Percentiles rank a stretch among this genome's conserved stretches.
phyloP scores from a whole-genome alignment of 495 filamentous ascomycete species.

The Entonaema liquescens region DNA sequence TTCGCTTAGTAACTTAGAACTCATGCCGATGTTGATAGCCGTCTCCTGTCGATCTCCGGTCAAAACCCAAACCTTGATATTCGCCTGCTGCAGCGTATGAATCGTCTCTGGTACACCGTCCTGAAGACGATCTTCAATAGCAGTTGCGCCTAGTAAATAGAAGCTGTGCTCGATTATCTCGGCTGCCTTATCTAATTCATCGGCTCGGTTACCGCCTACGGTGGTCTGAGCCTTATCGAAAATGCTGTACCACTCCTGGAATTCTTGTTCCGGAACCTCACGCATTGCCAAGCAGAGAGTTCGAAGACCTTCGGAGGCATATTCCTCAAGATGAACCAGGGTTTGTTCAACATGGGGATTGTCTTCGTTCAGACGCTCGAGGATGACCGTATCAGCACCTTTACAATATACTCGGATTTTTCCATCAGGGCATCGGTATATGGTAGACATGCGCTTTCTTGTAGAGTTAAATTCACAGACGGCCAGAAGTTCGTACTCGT shows the following conservation, averaged over 20 bases:
- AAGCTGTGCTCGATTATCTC: slow-evolving; percentile 95
- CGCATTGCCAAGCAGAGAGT: slow-evolving; percentile 96
- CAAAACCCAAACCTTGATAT: slow-evolving; percentile 98
- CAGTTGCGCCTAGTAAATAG: slow-evolving; percentile 90
- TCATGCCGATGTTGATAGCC: slow-evolving; percentile 99
- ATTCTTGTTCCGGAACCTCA: slow-evolving; percentile 91
- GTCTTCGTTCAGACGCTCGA: slow-evolving; percentile 78
- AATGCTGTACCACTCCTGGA: slow-evolving; percentile 84
- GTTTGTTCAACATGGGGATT: slow-evolving; percentile 90
- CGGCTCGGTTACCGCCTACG: slow-evolving; percentile 87
- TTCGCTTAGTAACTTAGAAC: slow-evolving; percentile 97
- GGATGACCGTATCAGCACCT: slow-evolving; percentile 96
- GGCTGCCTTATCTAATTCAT: slow-evolving; percentile 96
- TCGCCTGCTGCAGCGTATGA: slow-evolving; percentile 93
- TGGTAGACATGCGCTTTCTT: slow-evolving; percentile 96
- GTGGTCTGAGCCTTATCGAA: slow-evolving; percentile 92
- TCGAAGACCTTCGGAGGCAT: slow-evolving; percentile 93
- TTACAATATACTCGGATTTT: slow-evolving; percentile 94
- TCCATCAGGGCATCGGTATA: slow-evolving; percentile 95
- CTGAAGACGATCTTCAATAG: slow-evolving; percentile 96
- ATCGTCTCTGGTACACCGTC: slow-evolving; percentile 99
- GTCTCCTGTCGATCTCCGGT: slow-evolving; percentile 99
- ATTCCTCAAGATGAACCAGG: slow-evolving; percentile 94
- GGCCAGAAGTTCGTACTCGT: slow-evolving; percentile 90
- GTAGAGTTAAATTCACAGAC: slow-evolving; percentile 99